phyloP scores from a whole-genome alignment of 2,329 filamentous ascomycete species.

The Madurella fahalii region DNA sequence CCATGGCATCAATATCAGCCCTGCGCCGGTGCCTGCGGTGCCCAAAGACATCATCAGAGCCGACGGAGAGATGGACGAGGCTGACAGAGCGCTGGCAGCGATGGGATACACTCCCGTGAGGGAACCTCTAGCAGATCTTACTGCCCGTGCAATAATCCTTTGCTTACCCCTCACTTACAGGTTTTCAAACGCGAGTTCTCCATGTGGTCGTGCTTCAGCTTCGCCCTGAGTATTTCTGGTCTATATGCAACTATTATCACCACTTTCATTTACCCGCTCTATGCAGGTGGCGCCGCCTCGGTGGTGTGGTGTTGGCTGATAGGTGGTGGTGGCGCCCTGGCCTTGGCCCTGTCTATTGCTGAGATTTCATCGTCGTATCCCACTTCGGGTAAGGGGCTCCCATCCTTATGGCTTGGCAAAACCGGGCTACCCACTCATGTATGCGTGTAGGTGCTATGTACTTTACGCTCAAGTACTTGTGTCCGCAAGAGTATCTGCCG shows the following conservation, averaged over 20 bases:
- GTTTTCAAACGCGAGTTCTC: slow-evolving; percentile 58
- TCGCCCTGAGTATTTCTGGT: slow-evolving; percentile 53
- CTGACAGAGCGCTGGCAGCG: slow-evolving; percentile 31
- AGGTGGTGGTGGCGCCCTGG: slow-evolving; percentile 53
- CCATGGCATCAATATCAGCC: no score
- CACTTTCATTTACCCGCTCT: slow-evolving; percentile 51
- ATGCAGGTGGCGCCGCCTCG: slow-evolving; percentile 49
- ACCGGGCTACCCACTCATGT: background rate
- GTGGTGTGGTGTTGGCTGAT: slow-evolving; percentile 58
- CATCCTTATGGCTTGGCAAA: background rate
- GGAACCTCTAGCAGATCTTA: background rate
- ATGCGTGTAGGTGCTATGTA: slow-evolving; percentile 37
- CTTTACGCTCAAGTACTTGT: slow-evolving; percentile 53
- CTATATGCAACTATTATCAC: slow-evolving; percentile 54
- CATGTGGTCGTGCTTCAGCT: slow-evolving; percentile 52
- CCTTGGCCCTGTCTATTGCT: slow-evolving; percentile 50
- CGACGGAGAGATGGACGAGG: slow-evolving; percentile 13
- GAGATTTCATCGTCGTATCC: slow-evolving; percentile 57
- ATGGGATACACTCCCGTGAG: slow-evolving; percentile 34
- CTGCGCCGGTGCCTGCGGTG: no score
- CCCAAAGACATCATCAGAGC: background rate
- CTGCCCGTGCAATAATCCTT: background rate
- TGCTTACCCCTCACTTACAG: slow-evolving; percentile 20
- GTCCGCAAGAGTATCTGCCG: slow-evolving; percentile 44
- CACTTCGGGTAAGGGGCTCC: slow-evolving; percentile 35